Base-by-base conservation (phyloP, 1,139 yeast genomes). In the Tardiomyces depauwii region DNA sequence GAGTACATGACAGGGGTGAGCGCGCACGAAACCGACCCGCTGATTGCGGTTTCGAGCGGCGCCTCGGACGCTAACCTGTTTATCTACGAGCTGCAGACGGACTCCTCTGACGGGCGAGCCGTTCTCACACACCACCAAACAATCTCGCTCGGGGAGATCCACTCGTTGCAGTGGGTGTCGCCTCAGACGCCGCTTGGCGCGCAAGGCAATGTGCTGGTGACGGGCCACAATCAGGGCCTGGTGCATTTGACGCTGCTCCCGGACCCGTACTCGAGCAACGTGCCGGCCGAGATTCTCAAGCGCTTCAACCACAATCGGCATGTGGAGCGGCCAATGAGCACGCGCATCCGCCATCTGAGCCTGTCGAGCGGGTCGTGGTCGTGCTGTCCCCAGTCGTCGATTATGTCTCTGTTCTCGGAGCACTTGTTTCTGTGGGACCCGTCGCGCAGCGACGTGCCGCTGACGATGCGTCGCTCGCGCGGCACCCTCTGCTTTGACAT, bases 381-480 rank as follows among this genome's bases (percentile, higher is more conserved):
- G 2, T 68, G 77, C 43, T 63, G 71, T 23, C 65, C 69, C 1
- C 55, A 64, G 21, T 67, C 75, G 39, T 66, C 76, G 1, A 45
- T 84, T 47, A 60, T 82, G 40, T 69, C 88, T 1, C 62, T 78
- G 11, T 84, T 81, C 59, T 76, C 78, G 49, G 78, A 80, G 52
- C 74, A 78, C 51, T 55, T 85, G 25, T 85, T 81, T 59, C 62
- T 78, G 45, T 85, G 95, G 95, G 88, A 85, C 61, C 66, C 79
- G 18, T 66, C 74, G 33, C 61, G 82, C 62, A 67, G 77, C 48
- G 69, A 76, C 57, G 54, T 67, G 58, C 75, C 94, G 1, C 60
- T 76, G 10, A 63, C 77, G 46, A 77, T 79, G 44, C 71, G 78
- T 28, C 72, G 71, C 40, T 66, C 76, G 18, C 62, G 70, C 2